These are phyloP conservation scores for Oehlia diaphana DNA, from an alignment of 192 early-diverging fungal species.

Conservation along the genomic window DNA sequence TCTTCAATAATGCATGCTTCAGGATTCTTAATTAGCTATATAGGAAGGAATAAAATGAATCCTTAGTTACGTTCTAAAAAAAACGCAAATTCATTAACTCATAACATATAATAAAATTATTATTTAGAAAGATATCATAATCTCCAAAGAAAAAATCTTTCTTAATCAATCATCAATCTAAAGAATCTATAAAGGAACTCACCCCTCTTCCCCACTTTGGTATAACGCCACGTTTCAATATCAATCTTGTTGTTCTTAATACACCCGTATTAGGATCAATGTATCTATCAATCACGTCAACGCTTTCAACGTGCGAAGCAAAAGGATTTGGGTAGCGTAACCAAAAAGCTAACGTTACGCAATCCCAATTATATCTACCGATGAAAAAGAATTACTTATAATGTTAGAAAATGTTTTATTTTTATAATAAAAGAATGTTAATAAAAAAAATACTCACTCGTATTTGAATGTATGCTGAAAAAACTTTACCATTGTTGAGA, in stretches of 20 bases:
- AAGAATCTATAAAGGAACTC: constrained; percentile 15
- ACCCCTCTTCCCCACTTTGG: constrained; percentile 84
- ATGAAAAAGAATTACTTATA: neutral
- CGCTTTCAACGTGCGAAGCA: constrained; percentile 88
- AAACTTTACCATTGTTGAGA: constrained; percentile 73
- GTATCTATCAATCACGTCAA: constrained; percentile 89
- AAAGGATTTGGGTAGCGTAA: constrained; percentile 98
- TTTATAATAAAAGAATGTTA: neutral
- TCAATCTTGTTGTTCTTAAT: constrained; percentile 83
- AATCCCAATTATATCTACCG: constrained; percentile 64
- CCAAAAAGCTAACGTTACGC: constrained; percentile 88
- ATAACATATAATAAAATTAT: too few relatives aligned
- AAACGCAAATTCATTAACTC: too few relatives aligned
- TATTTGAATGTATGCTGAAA: constrained; percentile 77
- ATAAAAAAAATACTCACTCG: constrained; percentile 50
- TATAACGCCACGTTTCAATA: constrained; percentile 84
- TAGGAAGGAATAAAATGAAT: neutral
- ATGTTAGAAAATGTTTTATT: neutral
- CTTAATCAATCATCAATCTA: neutral
- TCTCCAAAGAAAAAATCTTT: neutral
- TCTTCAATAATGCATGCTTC: constrained; percentile 93
- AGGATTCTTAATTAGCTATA: constrained; percentile 72
- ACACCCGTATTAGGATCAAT: constrained; percentile 78
- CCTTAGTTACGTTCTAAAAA: too few relatives aligned
- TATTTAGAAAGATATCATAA: neutral